Conservation (phyloP, 176 grass and related monocot genomes). For the Hyparrhenia diplandra region DNA sequence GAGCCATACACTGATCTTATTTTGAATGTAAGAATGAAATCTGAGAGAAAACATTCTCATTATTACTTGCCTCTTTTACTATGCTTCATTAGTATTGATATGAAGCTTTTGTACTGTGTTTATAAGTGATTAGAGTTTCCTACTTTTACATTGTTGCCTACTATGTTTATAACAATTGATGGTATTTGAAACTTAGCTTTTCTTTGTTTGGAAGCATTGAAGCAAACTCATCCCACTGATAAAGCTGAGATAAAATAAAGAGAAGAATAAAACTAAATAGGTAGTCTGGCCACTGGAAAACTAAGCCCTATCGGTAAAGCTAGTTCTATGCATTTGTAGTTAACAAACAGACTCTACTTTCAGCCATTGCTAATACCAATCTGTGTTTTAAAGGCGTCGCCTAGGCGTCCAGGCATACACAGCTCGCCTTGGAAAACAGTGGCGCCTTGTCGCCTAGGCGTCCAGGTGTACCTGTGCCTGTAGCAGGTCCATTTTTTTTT, state of each 20-base stretch:
- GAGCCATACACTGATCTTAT: constrained; percentile 60
- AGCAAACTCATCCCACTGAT: background rate
- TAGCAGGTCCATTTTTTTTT: background rate
- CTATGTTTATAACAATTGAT: too few species aligned
- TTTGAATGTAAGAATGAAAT: constrained; percentile 70
- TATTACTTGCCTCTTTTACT: background rate
- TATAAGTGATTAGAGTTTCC: background rate
- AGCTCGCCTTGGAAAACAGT: too few species aligned
- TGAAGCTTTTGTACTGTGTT: background rate
- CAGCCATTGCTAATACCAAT: background rate
- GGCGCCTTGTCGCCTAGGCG: too few species aligned
- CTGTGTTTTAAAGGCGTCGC: too few species aligned
- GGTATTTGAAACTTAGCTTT: background rate
- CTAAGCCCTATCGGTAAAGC: background rate
- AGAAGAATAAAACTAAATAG: background rate
- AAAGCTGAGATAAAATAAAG: background rate
- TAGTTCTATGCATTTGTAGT: background rate
- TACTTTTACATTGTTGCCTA: background rate
- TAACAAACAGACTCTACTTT: background rate
- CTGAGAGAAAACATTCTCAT: background rate
- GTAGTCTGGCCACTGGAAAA: background rate
- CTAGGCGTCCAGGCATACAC: too few species aligned
- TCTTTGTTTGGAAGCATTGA: background rate
- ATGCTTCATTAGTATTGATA: background rate
- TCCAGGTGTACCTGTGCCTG: too few species aligned